phyloP scores from a whole-genome alignment of 106 monocot species.

The Chionographis japonica region DNA sequence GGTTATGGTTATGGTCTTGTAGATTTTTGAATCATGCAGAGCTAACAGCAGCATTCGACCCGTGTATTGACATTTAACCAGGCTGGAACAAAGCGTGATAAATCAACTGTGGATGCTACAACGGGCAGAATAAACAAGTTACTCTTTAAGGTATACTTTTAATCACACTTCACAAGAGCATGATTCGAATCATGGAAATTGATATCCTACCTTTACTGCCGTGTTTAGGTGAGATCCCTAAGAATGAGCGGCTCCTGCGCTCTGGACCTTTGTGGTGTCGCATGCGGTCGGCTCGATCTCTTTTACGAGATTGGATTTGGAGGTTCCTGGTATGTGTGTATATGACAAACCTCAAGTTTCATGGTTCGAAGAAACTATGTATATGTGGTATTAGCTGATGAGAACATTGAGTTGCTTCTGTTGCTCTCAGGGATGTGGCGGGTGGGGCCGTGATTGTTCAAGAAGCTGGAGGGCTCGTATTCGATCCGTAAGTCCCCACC shows the following conservation, averaged over 20 bases:
- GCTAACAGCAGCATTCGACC: background rate
- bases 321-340: constrained; percentile 69
- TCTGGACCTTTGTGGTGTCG: constrained; percentile 78
- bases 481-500: constrained; percentile 72
- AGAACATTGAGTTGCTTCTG: background rate
- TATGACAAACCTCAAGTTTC: background rate
- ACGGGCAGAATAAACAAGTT: constrained; percentile 82
- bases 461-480: constrained; percentile 88
- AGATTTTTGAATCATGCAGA: background rate
- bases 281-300: constrained; percentile 86
- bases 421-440: constrained; percentile 70
- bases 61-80: constrained; percentile 12
- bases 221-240: constrained; percentile 55
- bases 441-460: constrained; percentile 79
- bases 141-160: constrained; percentile 66
- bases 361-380: background rate
- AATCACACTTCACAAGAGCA: no score
- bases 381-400: background rate
- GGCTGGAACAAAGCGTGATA: constrained; percentile 88
- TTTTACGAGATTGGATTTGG: constrained; percentile 90
- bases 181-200: background rate
- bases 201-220: background rate
- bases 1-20: no score
- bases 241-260: constrained; percentile 85
- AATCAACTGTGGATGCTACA: constrained; percentile 62